Percentiles rank a stretch among this genome's conserved stretches.
Conservation (phyloP, 306 rosid species). For the Cucumis cinereus region DNA sequence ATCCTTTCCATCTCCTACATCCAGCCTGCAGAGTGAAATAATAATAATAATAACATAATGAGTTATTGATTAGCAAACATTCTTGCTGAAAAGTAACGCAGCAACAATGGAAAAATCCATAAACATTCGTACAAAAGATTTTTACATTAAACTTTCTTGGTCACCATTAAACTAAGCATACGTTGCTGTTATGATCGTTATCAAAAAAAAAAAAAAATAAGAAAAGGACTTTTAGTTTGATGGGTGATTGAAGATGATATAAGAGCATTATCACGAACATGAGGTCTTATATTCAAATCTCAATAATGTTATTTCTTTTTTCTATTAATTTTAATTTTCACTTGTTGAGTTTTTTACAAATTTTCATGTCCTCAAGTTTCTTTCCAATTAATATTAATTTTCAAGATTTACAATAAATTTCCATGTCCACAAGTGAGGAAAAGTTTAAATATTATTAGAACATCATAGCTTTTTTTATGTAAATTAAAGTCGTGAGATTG, state of each 20-base stretch:
- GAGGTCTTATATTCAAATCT: no score
- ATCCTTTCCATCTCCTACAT: slow-evolving; percentile 69
- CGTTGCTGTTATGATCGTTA: no score
- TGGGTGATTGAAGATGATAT: no score
- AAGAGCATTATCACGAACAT: no score
- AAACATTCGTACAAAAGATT: neutral
- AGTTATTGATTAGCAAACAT: neutral
- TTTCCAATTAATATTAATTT: no score
- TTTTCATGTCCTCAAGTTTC: no score
- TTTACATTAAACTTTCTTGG: neutral
- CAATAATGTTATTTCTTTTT: no score
- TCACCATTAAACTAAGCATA: neutral
- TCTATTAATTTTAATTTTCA: no score
- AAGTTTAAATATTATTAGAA: neutral
- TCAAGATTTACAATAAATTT: no score
- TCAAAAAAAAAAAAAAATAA: no score
- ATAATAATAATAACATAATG: neutral
- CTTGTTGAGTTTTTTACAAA: no score
- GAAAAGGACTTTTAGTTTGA: no score
- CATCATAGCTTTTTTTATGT: neutral
- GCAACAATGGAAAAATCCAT: neutral
- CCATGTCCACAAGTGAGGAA: rapidly evolving
- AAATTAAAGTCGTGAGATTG: neutral
- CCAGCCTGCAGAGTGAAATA: slow-evolving; percentile 45
- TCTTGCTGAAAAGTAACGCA: neutral